phyloP scores from a whole-genome alignment of 225 moss, liverwort and hornwort genomes.

The Rhytidiadelphus loreus region DNA sequence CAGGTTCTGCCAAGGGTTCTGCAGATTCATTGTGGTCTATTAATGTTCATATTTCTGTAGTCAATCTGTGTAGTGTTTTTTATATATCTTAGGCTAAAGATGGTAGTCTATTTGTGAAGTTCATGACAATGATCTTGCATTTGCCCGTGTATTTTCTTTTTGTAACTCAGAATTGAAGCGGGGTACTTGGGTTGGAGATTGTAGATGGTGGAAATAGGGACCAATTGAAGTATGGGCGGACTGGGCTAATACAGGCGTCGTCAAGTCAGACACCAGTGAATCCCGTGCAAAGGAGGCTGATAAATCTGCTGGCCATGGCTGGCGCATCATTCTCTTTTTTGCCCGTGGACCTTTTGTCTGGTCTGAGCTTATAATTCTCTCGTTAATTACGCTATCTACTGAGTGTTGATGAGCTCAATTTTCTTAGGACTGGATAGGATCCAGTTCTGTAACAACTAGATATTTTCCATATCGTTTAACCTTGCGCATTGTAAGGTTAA shows the following conservation, averaged over 20 bases:
- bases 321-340: conserved; percentile 39
- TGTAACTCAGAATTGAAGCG: conserved; percentile 4
- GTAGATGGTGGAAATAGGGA: conserved; percentile 42
- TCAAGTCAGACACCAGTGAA: conserved; percentile 32
- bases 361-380: conserved; percentile 4
- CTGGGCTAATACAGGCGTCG: conserved; percentile 21
- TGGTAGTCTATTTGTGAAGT: background rate
- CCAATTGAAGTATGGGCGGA: background rate
- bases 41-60: background rate
- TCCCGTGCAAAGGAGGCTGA: conserved; percentile 49
- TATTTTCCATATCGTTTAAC: background rate
- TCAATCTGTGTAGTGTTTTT: background rate
- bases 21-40: background rate
- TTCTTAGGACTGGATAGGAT: background rate
- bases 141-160: background rate
- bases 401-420: background rate
- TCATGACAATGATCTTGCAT: background rate
- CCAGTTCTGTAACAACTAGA: background rate
- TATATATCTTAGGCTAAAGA: background rate
- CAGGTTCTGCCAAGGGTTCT: background rate
- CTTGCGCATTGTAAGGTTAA: background rate
- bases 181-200: conserved; percentile 20
- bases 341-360: conserved; percentile 38
- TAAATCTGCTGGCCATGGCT: conserved; percentile 42
- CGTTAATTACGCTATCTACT: background rate